Evolutionary conservation across 306 rosid genomes (phyloP), one percentile per base, ranked within the genome.

Genomic region (Fagus crenata): DNA sequence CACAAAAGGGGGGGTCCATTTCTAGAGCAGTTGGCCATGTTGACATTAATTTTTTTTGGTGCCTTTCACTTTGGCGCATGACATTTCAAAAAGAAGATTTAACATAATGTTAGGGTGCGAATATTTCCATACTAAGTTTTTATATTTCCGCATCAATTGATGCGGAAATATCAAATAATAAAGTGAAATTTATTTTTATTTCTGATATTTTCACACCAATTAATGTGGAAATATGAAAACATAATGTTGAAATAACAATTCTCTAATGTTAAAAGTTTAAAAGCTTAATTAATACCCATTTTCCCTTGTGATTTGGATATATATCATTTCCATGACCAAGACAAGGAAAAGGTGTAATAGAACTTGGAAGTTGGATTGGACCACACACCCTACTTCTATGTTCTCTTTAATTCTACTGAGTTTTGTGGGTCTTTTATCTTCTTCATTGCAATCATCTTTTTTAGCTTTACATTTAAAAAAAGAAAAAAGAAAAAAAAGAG

Each of bases 351-450:
- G 32, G 40, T 4, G 72, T 33, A 9, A 46, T 22, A 22, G 28
- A 0, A 22, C 28, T 22, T 22, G 28, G 28, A 22, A 22, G 28
- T 22, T 22, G 51, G 8, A 12, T 46, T 58, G 70, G 15, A 32
- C 42, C 36, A 70, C 41, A 70, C 14, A 35, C 5, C n/a, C 2
- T 5, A 18, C 51, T 2, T 8, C 59, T n/a, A 49, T 53, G 37
- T 53, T 76, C 54, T 73, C 79, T 36, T 56, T 13, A 18, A 22
- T 84, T 71, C 33, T 17, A 6, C 46, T 5, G 51, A 54, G 36
- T 75, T 46, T 18, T 17, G 86, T 65, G 84, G 87, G 54, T 75
- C 85, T 11, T 60, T 1, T 4, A 37, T 39, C 58, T 13, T 49
- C 35, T 76, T 46, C 43, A 35, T 3, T 32, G 54, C 68, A 58